Base-by-base conservation (phyloP, 2,329 filamentous ascomycete genomes). In the Calonectria pauciramosa region DNA sequence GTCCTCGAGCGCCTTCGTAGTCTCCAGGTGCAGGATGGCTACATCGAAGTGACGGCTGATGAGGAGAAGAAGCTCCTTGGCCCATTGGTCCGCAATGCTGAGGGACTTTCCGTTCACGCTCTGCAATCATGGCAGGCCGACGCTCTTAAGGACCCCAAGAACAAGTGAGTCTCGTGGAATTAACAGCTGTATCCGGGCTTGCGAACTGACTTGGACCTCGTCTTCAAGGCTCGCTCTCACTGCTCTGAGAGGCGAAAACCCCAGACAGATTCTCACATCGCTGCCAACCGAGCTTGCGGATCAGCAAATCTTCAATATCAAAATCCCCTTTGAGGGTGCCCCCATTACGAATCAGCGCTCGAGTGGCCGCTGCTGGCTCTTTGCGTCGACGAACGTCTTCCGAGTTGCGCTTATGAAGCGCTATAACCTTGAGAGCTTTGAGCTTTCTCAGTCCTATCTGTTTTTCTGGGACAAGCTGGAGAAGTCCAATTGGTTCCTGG, bases 391-490 rank as follows among this genome's bases (percentile, higher is more conserved):
- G n/a, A 98, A 98, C 80, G 93, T 97, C 71, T 97, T 98, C 86
- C 93, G 96, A 34, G 90, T 98, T n/a, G 94, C 95, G 1, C 88
- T 98, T 60, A 96, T 97, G 93, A 94, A 94, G 85, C 93, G 93
- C 80, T 94, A 97, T 85, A 91, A 92, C 76, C 90, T 98, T 26
- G 90, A 93, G 60, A 88, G 90, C 68, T 97, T 98, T 81, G 94
- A 98, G 87, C 89, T 98, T n/a, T 96, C 93, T 36, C 96, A 98
- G 85, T 89, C 93, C 1, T 97, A 97, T 81, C 90, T 98, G 5
- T 98, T 96, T 87, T 98, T 95, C 89, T 97, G 94, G 93, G 96
- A 98, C 84, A 98, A 98, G 87, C 91, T 98, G 26, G 96, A 98
- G 85, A 98, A 98, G 85, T 90, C 94, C 11, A 98, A 98, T 84